These are phyloP conservation scores for Elongisporangium undulatum DNA, from an alignment of 352 stramenopile genomes.

Conservation along the genomic window DNA sequence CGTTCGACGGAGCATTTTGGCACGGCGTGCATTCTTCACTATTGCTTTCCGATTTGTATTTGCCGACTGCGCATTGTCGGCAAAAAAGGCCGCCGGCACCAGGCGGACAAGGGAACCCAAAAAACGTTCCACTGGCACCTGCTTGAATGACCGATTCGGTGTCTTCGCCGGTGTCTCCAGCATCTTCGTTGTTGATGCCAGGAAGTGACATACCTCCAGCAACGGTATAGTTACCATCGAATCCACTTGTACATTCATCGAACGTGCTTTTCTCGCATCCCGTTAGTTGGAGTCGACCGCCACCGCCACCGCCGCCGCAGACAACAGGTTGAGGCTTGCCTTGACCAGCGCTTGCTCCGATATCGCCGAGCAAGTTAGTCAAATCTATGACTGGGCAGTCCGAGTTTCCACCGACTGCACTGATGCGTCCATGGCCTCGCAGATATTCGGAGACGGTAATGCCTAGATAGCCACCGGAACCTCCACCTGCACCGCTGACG, in stretches of 20 bases:
- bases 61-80: slow-evolving; percentile 47
- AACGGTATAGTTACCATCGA: slow-evolving; percentile 79
- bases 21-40: slow-evolving; percentile 67
- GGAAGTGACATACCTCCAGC: slow-evolving; percentile 43
- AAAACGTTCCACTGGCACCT: slow-evolving; percentile 59
- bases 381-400: slow-evolving; percentile 29
- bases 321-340: slow-evolving; percentile 12
- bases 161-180: slow-evolving; percentile 10
- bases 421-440: slow-evolving; percentile 55
- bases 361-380: neutral
- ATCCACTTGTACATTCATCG: slow-evolving; percentile 56
- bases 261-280: slow-evolving; percentile 65
- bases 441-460: slow-evolving; percentile 56
- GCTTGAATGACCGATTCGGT: slow-evolving; percentile 17
- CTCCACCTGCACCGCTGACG: slow-evolving; percentile 52
- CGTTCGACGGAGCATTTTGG: slow-evolving; percentile 56
- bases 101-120: slow-evolving; percentile 74
- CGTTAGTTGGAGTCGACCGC: slow-evolving; percentile 62
- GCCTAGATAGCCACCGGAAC: slow-evolving; percentile 68
- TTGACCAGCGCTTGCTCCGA: neutral
- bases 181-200: slow-evolving; percentile 6
- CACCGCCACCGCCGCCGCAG: slow-evolving; percentile 69
- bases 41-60: slow-evolving; percentile 76
- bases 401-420: slow-evolving; percentile 59
- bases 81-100: slow-evolving; percentile 74